phyloP scores from a whole-genome alignment of 257 asterid genomes.

The Datura wrightii region DNA sequence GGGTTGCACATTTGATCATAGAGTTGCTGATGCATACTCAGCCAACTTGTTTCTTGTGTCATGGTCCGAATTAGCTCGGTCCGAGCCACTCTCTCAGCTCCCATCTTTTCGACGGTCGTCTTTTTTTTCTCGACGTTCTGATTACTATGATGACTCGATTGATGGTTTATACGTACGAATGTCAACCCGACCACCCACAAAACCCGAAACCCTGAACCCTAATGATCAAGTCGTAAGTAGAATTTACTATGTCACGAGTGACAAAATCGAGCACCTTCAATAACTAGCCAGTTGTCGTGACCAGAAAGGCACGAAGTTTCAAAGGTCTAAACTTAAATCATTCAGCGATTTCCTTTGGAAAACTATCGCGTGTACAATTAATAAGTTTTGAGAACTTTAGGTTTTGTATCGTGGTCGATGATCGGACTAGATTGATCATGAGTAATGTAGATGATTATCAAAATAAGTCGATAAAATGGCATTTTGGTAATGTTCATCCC shows the following conservation, averaged over 20 bases:
- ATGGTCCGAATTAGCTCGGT: conserved; percentile 66
- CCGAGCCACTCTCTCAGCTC: conserved; percentile 42
- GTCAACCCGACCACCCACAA: conserved; percentile 36
- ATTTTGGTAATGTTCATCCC: conserved; percentile 35
- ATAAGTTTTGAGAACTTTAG: neutral
- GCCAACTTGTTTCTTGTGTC: conserved; percentile 72
- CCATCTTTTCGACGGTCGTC: conserved; percentile 73
- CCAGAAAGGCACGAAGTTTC: neutral
- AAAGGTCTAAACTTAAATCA: conserved; percentile 59
- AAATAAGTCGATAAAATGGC: neutral
- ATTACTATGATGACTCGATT: conserved; percentile 42
- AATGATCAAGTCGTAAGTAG: conserved; percentile 50
- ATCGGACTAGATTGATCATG: neutral
- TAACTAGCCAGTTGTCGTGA: conserved; percentile 40
- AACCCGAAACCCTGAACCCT: neutral
- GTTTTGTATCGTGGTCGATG: conserved; percentile 28
- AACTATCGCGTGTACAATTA: conserved; percentile 32
- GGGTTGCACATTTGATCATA: conserved; percentile 68
- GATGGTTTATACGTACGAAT: conserved; percentile 47
- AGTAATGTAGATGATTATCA: neutral
- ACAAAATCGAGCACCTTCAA: conserved; percentile 51
- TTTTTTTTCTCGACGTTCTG: conserved; percentile 59
- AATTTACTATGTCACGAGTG: conserved; percentile 58
- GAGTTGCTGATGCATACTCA: conserved; percentile 79
- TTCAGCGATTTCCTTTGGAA: conserved; percentile 80